A percentile compares a stretch with the other conserved stretches of the same genome.
Evolutionary conservation across 2,329 filamentous ascomycete genomes (phyloP).

Genomic region (Rosellinia necatrix): DNA sequence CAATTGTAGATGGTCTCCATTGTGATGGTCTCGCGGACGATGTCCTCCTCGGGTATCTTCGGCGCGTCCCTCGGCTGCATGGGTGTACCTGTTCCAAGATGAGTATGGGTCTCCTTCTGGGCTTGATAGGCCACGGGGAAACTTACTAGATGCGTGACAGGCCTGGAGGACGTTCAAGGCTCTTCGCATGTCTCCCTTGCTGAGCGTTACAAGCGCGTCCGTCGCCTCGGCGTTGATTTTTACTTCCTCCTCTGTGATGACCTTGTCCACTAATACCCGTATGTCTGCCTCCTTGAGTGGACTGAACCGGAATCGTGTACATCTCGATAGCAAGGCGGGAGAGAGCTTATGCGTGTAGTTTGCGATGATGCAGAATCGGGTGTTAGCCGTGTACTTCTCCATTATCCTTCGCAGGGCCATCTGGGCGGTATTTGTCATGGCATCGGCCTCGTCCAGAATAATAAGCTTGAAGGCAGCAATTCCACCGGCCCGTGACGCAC

Average conservation of each 20-base stretch:
- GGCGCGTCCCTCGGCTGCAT: slow-evolving; percentile 64
- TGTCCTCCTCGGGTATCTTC: slow-evolving; percentile 64
- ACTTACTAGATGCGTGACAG: slow-evolving; percentile 87
- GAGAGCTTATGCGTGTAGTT: slow-evolving; percentile 99
- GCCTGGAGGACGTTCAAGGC: slow-evolving; percentile 95
- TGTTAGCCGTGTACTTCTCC: slow-evolving; percentile 99
- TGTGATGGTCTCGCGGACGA: slow-evolving; percentile 77
- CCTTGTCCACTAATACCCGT: slow-evolving; percentile 80
- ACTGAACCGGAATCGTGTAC: slow-evolving; percentile 93
- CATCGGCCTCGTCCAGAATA: slow-evolving; percentile 97
- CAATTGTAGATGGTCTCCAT: slow-evolving; percentile 97
- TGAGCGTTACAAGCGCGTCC: slow-evolving; percentile 81
- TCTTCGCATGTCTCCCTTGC: slow-evolving; percentile 94
- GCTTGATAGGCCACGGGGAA: background rate
- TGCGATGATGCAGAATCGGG: slow-evolving; percentile 96
- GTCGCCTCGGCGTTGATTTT: slow-evolving; percentile 81
- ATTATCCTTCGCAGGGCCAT: slow-evolving; percentile 97
- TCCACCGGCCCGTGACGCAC: slow-evolving; percentile 50
- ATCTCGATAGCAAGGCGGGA: slow-evolving; percentile 87
- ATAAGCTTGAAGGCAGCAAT: slow-evolving; percentile 91
- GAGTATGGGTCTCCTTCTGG: background rate
- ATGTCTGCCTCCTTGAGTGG: slow-evolving; percentile 91
- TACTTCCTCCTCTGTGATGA: slow-evolving; percentile 84
- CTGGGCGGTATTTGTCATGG: slow-evolving; percentile 98
- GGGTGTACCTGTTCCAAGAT: slow-evolving; percentile 61